These are phyloP conservation scores for Eucalyptus polybractea DNA, from an alignment of 345 rosid species.

Conservation along the genomic window DNA sequence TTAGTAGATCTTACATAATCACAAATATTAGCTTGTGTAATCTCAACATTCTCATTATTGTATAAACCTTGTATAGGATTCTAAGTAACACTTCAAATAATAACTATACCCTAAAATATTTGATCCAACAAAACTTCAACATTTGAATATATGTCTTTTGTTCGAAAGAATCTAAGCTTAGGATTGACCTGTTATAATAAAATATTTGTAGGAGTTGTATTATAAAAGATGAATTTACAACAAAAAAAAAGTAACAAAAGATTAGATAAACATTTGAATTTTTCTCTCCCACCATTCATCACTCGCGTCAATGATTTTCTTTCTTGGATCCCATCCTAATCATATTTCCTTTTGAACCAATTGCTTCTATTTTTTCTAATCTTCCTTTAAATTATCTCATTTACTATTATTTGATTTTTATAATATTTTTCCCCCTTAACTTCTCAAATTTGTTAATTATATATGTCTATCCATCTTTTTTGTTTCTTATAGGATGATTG, in stretches of 20 bases:
- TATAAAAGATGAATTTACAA: too few relatives aligned
- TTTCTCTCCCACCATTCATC: accelerated
- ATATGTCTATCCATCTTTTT: accelerated
- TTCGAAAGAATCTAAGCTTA: too few relatives aligned
- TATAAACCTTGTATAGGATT: accelerated
- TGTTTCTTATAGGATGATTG: accelerated
- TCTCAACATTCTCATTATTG: too few relatives aligned
- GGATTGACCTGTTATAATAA: too few relatives aligned
- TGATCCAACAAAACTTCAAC: too few relatives aligned
- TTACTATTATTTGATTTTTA: too few relatives aligned
- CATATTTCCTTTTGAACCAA: accelerated
- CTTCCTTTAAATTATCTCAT: accelerated
- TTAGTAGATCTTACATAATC: accelerated
- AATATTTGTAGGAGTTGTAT: too few relatives aligned
- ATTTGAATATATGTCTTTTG: accelerated
- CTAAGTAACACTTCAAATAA: accelerated
- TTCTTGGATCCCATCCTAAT: accelerated
- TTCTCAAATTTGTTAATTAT: too few relatives aligned
- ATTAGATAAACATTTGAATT: too few relatives aligned
- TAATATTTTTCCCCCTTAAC: accelerated
- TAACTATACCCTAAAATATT: accelerated
- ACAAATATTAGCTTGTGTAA: accelerated
- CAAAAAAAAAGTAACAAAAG: too few relatives aligned
- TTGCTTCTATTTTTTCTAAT: too few relatives aligned
- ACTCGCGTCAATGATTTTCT: accelerated